A percentile compares a stretch with the other conserved stretches of the same genome.
Evolutionary conservation across 805 yeast species (phyloP).

Genomic region (Lipomyces spencermartinsiae): DNA sequence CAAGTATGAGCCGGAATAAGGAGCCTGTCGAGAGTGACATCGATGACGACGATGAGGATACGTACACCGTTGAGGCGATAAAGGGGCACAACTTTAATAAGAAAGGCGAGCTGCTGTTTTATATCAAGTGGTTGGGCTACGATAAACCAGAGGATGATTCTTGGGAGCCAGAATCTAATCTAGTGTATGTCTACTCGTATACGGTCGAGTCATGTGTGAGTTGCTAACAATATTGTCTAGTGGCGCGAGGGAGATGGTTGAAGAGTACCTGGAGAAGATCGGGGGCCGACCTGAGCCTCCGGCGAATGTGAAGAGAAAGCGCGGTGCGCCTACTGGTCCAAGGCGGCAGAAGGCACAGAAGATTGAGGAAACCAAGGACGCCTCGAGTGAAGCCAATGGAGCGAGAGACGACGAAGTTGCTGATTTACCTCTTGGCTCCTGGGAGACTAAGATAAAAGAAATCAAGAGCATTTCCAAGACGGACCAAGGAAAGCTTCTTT

Average conservation of each 20-base stretch:
- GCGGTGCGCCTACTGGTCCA: not conserved
- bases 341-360: not conserved
- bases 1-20: not conserved
- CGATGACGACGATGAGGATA: constrained; percentile 11
- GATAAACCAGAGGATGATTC: constrained; percentile 27
- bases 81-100: constrained; percentile 12
- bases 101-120: constrained; percentile 9
- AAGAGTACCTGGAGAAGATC: constrained; percentile 11
- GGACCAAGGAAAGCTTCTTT: not conserved
- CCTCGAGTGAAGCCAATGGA: not conserved
- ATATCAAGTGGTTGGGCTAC: constrained; percentile 28
- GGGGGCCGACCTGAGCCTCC: constrained; percentile 14
- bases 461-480: constrained; percentile 7
- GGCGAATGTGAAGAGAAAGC: not conserved
- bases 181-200: constrained; percentile 12
- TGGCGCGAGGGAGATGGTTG: constrained; percentile 9
- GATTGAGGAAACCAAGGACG: not conserved
- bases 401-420: not conserved
- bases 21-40: not conserved
- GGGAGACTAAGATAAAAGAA: constrained; percentile 21
- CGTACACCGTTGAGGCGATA: constrained; percentile 20
- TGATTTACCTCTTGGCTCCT: not conserved
- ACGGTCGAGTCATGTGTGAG: not conserved
- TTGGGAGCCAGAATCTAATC: constrained; percentile 28
- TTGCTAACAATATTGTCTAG: constrained; percentile 4